phyloP scores from a whole-genome alignment of 768 basidiomycete species.

The Amanita subjunquillea region DNA sequence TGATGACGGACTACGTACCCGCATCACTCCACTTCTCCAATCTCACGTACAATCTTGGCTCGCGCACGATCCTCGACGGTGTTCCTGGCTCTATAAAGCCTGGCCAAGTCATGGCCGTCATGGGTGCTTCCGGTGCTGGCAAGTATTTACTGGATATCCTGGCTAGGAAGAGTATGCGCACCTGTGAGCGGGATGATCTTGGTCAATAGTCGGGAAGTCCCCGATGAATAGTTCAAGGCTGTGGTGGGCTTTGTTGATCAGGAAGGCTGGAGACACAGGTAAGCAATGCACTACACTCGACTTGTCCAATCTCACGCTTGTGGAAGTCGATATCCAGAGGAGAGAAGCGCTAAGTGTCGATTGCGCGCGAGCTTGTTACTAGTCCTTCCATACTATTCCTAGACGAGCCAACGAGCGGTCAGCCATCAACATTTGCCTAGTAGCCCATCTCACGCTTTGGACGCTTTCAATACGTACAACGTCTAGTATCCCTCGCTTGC shows the following conservation, averaged over 20 bases:
- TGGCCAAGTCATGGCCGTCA: constrained; percentile 89
- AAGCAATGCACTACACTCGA: constrained; percentile 13
- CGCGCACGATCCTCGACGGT: constrained; percentile 58
- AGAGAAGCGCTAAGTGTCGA: constrained; percentile 93
- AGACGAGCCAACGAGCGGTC: constrained; percentile 95
- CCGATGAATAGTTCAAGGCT: constrained; percentile 65
- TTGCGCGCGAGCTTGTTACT: constrained; percentile 97
- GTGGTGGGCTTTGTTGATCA: constrained; percentile 96
- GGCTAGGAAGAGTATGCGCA: constrained; percentile 82
- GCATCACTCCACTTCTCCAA: constrained; percentile 86
- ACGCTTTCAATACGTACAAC: constrained; percentile 92
- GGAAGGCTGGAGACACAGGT: constrained; percentile 92
- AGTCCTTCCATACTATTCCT: constrained; percentile 93
- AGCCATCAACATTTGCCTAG: constrained; percentile 13
- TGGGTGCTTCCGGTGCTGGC: constrained; percentile 95
- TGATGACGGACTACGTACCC: constrained; percentile 92
- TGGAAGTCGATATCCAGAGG: constrained; percentile 87
- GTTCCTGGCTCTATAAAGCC: constrained; percentile 81
- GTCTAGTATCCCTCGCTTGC: constrained; percentile 75
- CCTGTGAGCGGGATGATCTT: constrained; percentile 68
- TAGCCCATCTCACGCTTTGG: constrained; percentile 31
- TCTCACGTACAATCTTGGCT: constrained; percentile 68
- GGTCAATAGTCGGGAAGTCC: constrained; percentile 78
- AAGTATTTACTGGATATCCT: constrained; percentile 96
- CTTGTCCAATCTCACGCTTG: not conserved